Base-by-base conservation (phyloP, 805 yeast genomes). In the Lipomyces lipofer region DNA sequence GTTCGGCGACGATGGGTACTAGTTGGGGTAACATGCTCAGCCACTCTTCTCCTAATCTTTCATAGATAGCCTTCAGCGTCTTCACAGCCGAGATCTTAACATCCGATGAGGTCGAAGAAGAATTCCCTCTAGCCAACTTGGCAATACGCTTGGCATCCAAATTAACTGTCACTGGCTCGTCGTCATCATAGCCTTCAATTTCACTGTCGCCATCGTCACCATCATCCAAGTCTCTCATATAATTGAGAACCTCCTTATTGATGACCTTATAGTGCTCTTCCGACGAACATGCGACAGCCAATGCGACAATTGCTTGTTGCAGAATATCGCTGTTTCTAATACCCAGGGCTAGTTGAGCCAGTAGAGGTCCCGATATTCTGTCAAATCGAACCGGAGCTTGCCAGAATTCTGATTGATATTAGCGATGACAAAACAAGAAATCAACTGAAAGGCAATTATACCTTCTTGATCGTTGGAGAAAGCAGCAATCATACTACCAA, bases 371-470 rank as follows among this genome's bases (percentile, higher is more conserved):
- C 13, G 84, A 78, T 24, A 90, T 78, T 48, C 81, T 72, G 36
- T 86, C 95, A 68, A 89, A 94, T 68, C 99, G 81, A 24, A 89
- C 81, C 49, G 85, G 85, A 43, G 89, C 82, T 54, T 86, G 85
- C 99, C 99, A 94, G 73, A 88, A 94, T 66, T 94, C 99, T 64
- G 87, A 96, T 66, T 85, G 88, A 67, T 92, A 97, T 66, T 83
- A 85, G 29, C 17, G 22, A 8, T 21, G 21, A 17, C 39, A 12
- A 21, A 32, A 15, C 5, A 45, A n/a, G 12, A 2, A 4, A 10
- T 29, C 9, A 17, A 39, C 27, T 38, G 43, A 30, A 38, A 40
- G 13, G 39, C 40, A 21, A n/a, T n/a, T 29, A 10, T n/a, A 43
- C 52, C 32, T 43, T 46, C 43, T 24, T 56, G 62, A 24, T 58